Base-by-base conservation (phyloP, 1,284 basidiomycete species). In the Cryptococcus sp. region DNA sequence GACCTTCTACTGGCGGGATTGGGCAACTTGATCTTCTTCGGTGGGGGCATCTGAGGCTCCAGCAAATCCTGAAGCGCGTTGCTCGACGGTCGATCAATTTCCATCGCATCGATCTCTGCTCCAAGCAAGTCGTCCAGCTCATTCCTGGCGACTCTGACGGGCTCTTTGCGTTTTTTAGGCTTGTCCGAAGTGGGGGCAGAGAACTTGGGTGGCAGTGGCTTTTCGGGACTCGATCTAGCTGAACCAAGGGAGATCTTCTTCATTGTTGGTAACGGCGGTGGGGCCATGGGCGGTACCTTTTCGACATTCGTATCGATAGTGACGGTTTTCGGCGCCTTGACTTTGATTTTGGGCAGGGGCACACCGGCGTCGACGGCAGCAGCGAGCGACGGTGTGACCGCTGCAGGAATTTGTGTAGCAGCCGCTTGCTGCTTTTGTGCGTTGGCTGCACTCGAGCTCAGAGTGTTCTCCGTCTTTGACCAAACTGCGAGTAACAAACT, bases 101-200 rank as follows among this genome's bases (percentile, higher is more conserved):
- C 73, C 58, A 78, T 77, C 11, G 74, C 67, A 49, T 77, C 77
- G 4, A 79, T 60, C 54, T 78, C 78, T 13, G 69, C 76, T 5
- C 71, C 75, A 1, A 79, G 66, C 6, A 77, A 49, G 50, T 77
- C 78, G 53, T 79, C 77, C 16, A 77, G 56, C 35, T 62, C 68
- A 47, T 54, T 67, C 8, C 52, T 53, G 22, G 27, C 41, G 43
- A 52, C 50, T 41, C 52, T 40, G 23, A 43, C 50, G 5, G 55
- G 46, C 39, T 62, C 53, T 51, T 66, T 67, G 30, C 65, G 54
- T 54, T 67, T 66, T 54, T 60, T 63, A 19, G 52, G 58, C 54
- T 68, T 67, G 49, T 66, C 60, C 41, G 62, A 59, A 11, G 50
- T n/a, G 15, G 55, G 16, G 2, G 45, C 11, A 16, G 52, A 35